These are phyloP conservation scores for Cladophialophora bantiana DNA, from an alignment of 2,329 filamentous ascomycete species.

Conservation along the genomic window DNA sequence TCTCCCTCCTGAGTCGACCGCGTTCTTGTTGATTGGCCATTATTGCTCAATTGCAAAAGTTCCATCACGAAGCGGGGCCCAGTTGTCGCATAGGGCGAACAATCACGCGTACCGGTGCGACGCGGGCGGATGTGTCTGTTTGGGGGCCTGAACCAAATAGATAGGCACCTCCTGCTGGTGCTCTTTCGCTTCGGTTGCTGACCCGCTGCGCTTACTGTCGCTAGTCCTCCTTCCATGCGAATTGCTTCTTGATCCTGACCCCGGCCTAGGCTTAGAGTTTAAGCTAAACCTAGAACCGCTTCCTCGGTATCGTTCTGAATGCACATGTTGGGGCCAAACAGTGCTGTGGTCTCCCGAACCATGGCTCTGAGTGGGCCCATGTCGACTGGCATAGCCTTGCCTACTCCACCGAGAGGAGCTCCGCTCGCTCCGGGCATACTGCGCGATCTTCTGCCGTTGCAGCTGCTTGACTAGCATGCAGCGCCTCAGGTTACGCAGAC, in stretches of 20 bases:
- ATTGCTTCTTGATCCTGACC: constrained; percentile 20
- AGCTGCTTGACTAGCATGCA: constrained; percentile 31
- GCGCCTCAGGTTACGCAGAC: constrained; percentile 28
- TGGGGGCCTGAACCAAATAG: constrained; percentile 16
- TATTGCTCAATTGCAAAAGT: background rate
- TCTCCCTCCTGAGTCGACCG: background rate
- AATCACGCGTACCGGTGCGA: constrained; percentile 8
- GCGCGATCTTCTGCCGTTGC: constrained; percentile 33
- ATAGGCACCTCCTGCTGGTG: constrained; percentile 21
- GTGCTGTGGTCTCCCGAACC: constrained; percentile 14
- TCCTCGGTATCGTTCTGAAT: constrained; percentile 14
- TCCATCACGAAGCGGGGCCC: background rate
- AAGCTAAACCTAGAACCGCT: constrained; percentile 17
- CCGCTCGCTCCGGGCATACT: constrained; percentile 24
- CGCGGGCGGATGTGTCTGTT: constrained; percentile 9
- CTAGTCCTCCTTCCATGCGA: constrained; percentile 10
- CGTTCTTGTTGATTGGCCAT: no score
- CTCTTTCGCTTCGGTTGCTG: background rate
- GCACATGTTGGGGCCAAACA: constrained; percentile 13
- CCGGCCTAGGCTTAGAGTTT: constrained; percentile 4
- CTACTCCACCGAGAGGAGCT: constrained; percentile 16
- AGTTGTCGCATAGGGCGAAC: background rate
- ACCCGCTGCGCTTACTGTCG: background rate
- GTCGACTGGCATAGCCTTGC: constrained; percentile 7
- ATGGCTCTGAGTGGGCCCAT: constrained; percentile 9